phyloP scores from a whole-genome alignment of 1,139 yeast species.

The Geotrichum aggregatum region DNA sequence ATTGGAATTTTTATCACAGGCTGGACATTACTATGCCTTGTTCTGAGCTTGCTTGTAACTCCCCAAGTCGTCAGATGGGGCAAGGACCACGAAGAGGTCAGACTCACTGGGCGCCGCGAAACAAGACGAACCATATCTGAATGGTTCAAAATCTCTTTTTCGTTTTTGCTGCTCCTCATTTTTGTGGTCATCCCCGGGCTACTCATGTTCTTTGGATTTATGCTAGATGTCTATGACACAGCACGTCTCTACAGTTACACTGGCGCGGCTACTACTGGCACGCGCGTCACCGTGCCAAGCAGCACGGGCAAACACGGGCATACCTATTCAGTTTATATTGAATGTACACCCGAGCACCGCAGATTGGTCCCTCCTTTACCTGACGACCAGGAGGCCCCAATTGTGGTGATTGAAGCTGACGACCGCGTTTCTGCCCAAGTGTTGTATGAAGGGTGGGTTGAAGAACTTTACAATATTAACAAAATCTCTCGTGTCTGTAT shows the following conservation, averaged over 20 bases:
- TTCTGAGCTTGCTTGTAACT: slow-evolving; percentile 47
- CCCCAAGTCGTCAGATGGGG: slow-evolving; percentile 55
- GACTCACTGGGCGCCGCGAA: slow-evolving; percentile 56
- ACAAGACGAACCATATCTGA: slow-evolving; percentile 55
- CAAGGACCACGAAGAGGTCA: slow-evolving; percentile 51
- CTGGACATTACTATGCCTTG: slow-evolving; percentile 54
- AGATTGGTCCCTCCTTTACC: slow-evolving; percentile 23
- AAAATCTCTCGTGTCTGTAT: slow-evolving; percentile 67
- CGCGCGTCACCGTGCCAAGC: slow-evolving; percentile 8
- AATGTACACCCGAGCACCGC: slow-evolving; percentile 46
- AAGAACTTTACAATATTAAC: slow-evolving; percentile 59
- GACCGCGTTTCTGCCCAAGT: slow-evolving; percentile 59
- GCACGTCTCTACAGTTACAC: slow-evolving; percentile 42
- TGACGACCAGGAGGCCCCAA: slow-evolving; percentile 46
- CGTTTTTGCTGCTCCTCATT: slow-evolving; percentile 36
- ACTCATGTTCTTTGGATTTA: slow-evolving; percentile 51
- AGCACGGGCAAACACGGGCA: neutral
- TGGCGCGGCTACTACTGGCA: slow-evolving; percentile 17
- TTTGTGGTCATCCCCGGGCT: slow-evolving; percentile 29
- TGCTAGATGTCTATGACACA: slow-evolving; percentile 59
- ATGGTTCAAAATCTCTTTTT: slow-evolving; percentile 48
- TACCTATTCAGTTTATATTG: slow-evolving; percentile 44
- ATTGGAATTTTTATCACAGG: slow-evolving; percentile 50
- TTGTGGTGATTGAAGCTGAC: slow-evolving; percentile 73
- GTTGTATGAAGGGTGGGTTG: slow-evolving; percentile 62